phyloP scores from a whole-genome alignment of 805 yeast genomes.

The Myxozyma vanderwaltii region DNA sequence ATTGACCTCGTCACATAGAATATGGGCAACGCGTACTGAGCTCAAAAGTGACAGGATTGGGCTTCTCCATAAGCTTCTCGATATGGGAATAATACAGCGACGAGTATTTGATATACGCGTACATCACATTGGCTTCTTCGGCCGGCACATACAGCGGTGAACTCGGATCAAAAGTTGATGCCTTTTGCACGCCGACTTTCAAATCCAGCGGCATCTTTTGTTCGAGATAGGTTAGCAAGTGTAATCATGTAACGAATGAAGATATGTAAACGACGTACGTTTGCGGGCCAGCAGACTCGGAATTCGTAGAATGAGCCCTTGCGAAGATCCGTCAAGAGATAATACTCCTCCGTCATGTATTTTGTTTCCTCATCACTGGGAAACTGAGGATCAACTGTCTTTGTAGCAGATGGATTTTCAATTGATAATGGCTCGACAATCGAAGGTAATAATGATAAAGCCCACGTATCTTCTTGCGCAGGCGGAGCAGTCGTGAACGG shows the following conservation, averaged over 20 bases:
- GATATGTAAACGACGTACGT: constrained; percentile 5
- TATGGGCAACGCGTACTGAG: constrained; percentile 17
- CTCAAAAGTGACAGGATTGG: constrained; percentile 27
- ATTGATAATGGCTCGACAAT: constrained; percentile 13
- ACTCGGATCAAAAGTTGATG: constrained; percentile 22
- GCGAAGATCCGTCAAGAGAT: constrained; percentile 19
- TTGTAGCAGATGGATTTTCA: constrained; percentile 16
- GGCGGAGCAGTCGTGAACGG: constrained; percentile 26
- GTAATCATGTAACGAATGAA: no score
- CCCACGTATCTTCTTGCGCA: neutral
- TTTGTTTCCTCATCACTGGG: constrained; percentile 5
- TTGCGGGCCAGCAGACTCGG: constrained; percentile 35
- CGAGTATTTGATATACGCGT: constrained; percentile 32
- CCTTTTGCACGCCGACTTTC: constrained; percentile 29
- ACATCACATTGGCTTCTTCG: constrained; percentile 19
- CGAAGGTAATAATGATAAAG: constrained; percentile 10
- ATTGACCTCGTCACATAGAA: neutral
- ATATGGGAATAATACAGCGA: constrained; percentile 25
- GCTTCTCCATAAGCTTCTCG: constrained; percentile 23
- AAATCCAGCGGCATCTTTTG: constrained; percentile 29
- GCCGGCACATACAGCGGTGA: constrained; percentile 22
- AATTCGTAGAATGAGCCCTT: constrained; percentile 34
- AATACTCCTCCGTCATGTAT: constrained; percentile 29
- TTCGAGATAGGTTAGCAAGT: neutral
- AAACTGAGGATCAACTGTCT: constrained; percentile 27